Conservation (phyloP, 176 grass and related monocot genomes). For the Poa pratensis region DNA sequence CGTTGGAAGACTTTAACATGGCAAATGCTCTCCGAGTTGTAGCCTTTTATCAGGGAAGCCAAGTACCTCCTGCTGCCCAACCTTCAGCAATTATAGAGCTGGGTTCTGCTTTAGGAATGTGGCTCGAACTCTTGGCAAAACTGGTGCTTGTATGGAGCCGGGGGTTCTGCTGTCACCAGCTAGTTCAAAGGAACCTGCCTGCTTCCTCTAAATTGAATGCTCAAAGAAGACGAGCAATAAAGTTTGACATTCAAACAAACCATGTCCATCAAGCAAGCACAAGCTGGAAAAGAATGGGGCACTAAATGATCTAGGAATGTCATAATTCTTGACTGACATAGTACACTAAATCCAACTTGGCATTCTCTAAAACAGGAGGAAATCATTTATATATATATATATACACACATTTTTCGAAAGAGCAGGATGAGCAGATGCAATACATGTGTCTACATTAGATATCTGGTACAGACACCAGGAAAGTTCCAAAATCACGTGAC, state of each 20-base stretch:
- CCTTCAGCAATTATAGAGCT: too few relatives aligned
- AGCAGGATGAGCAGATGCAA: constrained; percentile 13
- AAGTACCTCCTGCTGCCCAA: too few relatives aligned
- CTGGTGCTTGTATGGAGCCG: neutral
- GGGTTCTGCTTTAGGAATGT: too few relatives aligned
- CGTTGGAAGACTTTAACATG: too few relatives aligned
- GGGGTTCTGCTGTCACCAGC: neutral
- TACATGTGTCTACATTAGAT: constrained; percentile 36
- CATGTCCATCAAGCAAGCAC: neutral
- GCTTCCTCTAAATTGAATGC: neutral
- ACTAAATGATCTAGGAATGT: neutral
- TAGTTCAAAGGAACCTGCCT: neutral
- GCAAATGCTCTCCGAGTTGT: too few relatives aligned
- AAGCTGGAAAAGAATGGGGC: neutral
- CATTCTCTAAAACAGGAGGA: constrained; percentile 9
- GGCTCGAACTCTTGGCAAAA: too few relatives aligned
- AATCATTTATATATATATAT: neutral
- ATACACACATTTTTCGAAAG: constrained; percentile 40
- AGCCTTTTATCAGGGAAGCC: too few relatives aligned
- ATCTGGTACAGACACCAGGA: constrained; percentile 25
- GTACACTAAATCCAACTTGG: neutral
- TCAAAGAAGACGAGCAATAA: neutral
- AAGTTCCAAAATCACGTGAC: constrained; percentile 33
- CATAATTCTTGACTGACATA: neutral
- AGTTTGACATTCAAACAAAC: neutral